Percentiles rank a stretch among this genome's conserved stretches.
Evolutionary conservation across 2,329 filamentous ascomycete species (phyloP).

Genomic region (Rutstroemia sydowiana): DNA sequence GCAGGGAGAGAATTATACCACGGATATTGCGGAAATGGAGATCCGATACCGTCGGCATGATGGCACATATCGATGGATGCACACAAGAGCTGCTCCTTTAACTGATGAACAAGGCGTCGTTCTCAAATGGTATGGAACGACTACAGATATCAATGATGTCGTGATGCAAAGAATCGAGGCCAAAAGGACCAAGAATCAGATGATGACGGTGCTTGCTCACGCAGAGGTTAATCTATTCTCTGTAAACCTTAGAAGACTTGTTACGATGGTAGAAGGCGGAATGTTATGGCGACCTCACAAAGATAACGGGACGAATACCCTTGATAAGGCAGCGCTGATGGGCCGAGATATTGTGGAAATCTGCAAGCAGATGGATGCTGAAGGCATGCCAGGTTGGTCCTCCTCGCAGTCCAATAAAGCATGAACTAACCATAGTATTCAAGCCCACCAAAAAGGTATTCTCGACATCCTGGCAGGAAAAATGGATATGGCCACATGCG

Average conservation of each 20-base stretch:
- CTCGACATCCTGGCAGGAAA: conserved; percentile 17
- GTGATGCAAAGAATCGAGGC: conserved; percentile 21
- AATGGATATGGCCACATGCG: conserved; percentile 17
- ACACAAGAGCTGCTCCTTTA: conserved; percentile 17
- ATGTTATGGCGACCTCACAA: conserved; percentile 13
- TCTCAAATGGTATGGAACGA: conserved; percentile 24
- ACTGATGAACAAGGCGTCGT: conserved; percentile 12
- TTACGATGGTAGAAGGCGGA: conserved; percentile 20
- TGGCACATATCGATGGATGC: conserved; percentile 23
- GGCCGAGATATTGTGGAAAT: conserved; percentile 15
- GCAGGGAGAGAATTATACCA: conserved; percentile 2
- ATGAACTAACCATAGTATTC: neutral
- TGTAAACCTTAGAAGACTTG: conserved; percentile 13
- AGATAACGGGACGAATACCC: neutral
- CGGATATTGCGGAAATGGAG: conserved; percentile 17
- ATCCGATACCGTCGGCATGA: conserved; percentile 20
- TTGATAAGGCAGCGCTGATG: conserved; percentile 12
- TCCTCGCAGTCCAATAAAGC: no score
- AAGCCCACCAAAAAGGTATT: conserved; percentile 16
- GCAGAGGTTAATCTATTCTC: conserved; percentile 22
- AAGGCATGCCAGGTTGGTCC: conserved; percentile 8
- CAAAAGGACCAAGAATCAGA: conserved; percentile 19
- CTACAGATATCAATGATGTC: conserved; percentile 22
- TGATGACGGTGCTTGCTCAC: conserved; percentile 21
- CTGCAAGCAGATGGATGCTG: conserved; percentile 9